Evolutionary conservation across 108 stramenopile genomes (phyloP), one percentile per base, ranked within the genome.

Genomic region (Cyclostephanos tholiformis): DNA sequence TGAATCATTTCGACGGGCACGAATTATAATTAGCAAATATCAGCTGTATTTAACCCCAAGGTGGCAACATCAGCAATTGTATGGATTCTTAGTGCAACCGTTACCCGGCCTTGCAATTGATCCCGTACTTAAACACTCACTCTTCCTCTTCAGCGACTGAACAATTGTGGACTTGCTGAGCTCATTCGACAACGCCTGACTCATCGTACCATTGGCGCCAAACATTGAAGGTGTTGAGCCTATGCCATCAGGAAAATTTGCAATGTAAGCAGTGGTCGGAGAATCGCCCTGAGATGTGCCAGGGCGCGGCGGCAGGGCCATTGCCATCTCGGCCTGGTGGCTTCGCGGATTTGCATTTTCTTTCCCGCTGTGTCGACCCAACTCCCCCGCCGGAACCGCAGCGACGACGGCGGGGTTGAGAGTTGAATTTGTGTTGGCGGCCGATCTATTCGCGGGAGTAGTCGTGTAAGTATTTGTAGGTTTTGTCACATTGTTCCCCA

Each of bases 61-160:
- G 56, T 6, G 26, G 4, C 27, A 10, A 5, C 25, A 26, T 66
- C 52, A 75, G 32, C 59, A 57, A 69, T 56, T 72, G 62, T 79
- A 79, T 10, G 78, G 78, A 68, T 79, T 79, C 49, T 71, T 79
- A 19, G 67, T 67, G 61, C 67, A 58, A 16, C 43, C 60, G 50
- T 11, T 30, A 19, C 20, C 29, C 9, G 39, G 63, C 17, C n/a
- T 51, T 51, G 29, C 14, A 20, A n/a, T 27, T 9, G 32, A 25
- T 17, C 22, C 22, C 26, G 43, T 43, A 55, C 71, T 49, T 51
- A 67, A 20, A 46, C 49, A n/a, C 27, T 72, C 77, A 39, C 48
- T 65, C 58, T 72, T 79, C 52, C 71, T 68, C 49, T 79, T 79
- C 67, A 79, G 57, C 23, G 66, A 65, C 27, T 56, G 49, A 35